Base-by-base conservation (phyloP, 768 basidiomycete species). In the Gautieria morchelliformis region DNA sequence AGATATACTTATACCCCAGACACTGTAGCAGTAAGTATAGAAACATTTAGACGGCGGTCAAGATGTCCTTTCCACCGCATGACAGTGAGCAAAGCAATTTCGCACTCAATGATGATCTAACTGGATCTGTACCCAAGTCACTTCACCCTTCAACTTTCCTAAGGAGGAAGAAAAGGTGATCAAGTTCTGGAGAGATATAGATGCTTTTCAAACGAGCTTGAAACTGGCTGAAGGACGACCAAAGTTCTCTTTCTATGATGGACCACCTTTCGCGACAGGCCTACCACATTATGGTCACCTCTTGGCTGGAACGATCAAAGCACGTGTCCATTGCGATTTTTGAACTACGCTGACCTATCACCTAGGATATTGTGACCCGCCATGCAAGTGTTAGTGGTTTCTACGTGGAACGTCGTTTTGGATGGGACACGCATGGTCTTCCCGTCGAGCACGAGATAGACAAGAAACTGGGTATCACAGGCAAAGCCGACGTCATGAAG, bases 361-460 rank as follows among this genome's bases (percentile, higher is more conserved):
- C 42, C 20, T 66, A 98, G 95, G 95, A 98, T 69, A 94, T 98
- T 66, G 92, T 98, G 56, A 98, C 95, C 44, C 83, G 95, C 54
- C 93, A 96, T 72, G 94, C 94, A 1, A 88, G 92, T 69, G 85
- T 91, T 53, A 93, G 87, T 56, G 95, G 95, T 6, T 85, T 83
- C 70, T 88, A 97, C 67, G 95, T 98, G 63, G 80, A 85, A 57
- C 85, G 95, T 58, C 83, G 95, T 53, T 98, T 98, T 68, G 95
- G 95, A 54, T 98, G 95, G 95, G 95, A 98, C 72, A 97, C 94
- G 5, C 95, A 99, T 72, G 95, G 95, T 52, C 82, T 99, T 27
- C 96, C 95, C 39, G 93, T 99, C 67, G 96, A 99, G 71, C 94
- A 97, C 74, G 92, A 96, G 75, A 99, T 99, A 74, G 96, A 99